phyloP scores from a whole-genome alignment of 2,329 filamentous ascomycete species.

The Xylaria multiplex region DNA sequence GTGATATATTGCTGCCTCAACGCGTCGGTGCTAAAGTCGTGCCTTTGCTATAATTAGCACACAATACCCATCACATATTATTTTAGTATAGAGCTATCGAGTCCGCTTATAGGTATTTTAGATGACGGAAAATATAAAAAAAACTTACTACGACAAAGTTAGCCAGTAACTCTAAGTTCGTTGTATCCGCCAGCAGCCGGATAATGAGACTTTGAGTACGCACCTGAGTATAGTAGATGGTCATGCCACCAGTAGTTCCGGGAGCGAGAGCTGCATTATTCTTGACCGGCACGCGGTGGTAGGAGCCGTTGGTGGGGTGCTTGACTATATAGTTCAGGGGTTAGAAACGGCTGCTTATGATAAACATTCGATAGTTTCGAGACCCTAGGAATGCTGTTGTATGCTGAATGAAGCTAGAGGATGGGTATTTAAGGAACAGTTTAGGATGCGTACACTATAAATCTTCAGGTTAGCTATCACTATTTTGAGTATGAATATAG shows the following conservation, averaged over 20 bases:
- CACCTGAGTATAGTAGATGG: conserved; percentile 48
- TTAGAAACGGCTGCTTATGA: neutral
- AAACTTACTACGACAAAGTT: conserved; percentile 26
- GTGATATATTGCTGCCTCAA: conserved; percentile 52
- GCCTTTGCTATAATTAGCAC: conserved; percentile 19
- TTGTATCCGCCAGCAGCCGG: too few relatives aligned
- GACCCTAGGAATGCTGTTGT: neutral
- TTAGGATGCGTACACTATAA: conserved; percentile 2
- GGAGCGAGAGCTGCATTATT: conserved; percentile 45
- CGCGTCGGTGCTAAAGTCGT: conserved; percentile 44
- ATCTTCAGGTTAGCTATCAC: neutral
- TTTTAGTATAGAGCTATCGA: neutral
- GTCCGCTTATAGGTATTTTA: neutral
- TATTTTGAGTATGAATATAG: neutral
- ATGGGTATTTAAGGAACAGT: neutral
- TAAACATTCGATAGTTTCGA: neutral
- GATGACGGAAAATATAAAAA: neutral
- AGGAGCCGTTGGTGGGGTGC: conserved; percentile 48
- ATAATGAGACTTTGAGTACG: neutral
- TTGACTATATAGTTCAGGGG: conserved; percentile 36
- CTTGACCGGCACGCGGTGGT: conserved; percentile 46
- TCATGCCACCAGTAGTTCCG: conserved; percentile 47
- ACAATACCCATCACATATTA: neutral
- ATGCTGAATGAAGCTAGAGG: neutral
- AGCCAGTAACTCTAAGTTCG: neutral